Evolutionary conservation across 768 basidiomycete species (phyloP).

Genomic region (Calvatia gigantea): DNA sequence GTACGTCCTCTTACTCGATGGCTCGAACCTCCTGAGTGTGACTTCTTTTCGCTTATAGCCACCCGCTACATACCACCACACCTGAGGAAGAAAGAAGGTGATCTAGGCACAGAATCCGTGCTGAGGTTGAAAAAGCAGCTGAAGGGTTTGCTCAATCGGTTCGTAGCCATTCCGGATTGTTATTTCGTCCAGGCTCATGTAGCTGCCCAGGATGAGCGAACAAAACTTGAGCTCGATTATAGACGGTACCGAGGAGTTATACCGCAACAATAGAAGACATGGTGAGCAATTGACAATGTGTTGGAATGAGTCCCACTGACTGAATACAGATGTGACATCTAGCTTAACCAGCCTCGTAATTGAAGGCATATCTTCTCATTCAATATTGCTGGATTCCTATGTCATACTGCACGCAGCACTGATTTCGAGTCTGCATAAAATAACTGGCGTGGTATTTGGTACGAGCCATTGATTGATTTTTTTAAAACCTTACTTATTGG

Average conservation of each 20-base stretch:
- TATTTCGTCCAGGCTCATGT: background rate
- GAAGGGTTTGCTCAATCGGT: constrained; percentile 90
- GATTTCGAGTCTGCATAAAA: constrained; percentile 74
- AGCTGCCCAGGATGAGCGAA: constrained; percentile 71
- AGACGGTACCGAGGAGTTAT: constrained; percentile 69
- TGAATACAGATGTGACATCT: constrained; percentile 69
- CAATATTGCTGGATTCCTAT: constrained; percentile 82
- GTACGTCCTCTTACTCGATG: constrained; percentile 1
- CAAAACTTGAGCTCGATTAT: constrained; percentile 80
- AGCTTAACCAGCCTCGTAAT: constrained; percentile 74
- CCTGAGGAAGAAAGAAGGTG: constrained; percentile 42
- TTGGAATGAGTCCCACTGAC: background rate
- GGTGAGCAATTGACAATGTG: constrained; percentile 40
- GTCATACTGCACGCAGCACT: constrained; percentile 87
- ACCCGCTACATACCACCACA: constrained; percentile 79
- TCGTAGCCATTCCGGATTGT: constrained; percentile 12
- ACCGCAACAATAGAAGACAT: constrained; percentile 73
- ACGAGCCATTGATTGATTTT: constrained; percentile 19
- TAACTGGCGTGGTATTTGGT: constrained; percentile 90
- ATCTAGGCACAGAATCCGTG: constrained; percentile 31
- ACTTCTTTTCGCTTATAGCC: constrained; percentile 21
- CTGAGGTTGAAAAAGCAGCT: constrained; percentile 68
- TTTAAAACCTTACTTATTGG: background rate
- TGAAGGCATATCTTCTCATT: constrained; percentile 74
- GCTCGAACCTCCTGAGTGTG: constrained; percentile 1